Conservation (phyloP, 805 yeast species). For the Candida xiaguanensis region DNA sequence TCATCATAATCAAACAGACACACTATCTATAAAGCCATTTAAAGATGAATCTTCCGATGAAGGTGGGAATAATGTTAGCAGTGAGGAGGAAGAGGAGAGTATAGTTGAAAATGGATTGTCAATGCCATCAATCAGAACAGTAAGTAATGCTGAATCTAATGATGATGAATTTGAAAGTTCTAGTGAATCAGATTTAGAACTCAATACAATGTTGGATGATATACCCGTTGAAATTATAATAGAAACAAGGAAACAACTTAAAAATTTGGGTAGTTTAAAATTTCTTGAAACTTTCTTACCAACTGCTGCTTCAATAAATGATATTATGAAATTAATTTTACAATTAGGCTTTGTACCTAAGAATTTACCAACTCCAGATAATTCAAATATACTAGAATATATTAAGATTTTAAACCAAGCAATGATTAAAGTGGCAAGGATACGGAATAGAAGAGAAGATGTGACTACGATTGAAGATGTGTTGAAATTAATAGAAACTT, state of each 20-base stretch:
- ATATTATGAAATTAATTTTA: constrained; percentile 53
- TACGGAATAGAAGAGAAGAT: constrained; percentile 51
- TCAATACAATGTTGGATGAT: constrained; percentile 7
- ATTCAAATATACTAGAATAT: constrained; percentile 42
- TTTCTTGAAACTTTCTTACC: constrained; percentile 66
- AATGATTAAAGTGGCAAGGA: constrained; percentile 55
- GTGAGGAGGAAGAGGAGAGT: constrained; percentile 1
- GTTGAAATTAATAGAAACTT: constrained; percentile 46
- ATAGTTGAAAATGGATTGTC: constrained; percentile 3
- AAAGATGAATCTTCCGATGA: constrained; percentile 8
- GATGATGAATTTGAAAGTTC: not conserved
- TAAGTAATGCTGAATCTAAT: constrained; percentile 1
- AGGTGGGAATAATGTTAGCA: not conserved
- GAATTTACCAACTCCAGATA: constrained; percentile 33
- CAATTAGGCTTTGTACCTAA: constrained; percentile 57
- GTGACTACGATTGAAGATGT: constrained; percentile 61
- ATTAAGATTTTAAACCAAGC: constrained; percentile 58
- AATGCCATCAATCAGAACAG: constrained; percentile 8
- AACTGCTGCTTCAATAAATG: constrained; percentile 53
- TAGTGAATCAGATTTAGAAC: constrained; percentile 12
- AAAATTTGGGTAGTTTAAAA: constrained; percentile 52
- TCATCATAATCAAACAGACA: not conserved
- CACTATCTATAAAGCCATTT: constrained; percentile 7
- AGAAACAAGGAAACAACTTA: constrained; percentile 45
- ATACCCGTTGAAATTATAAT: constrained; percentile 12